Conservation (phyloP, 2,329 filamentous ascomycete species). For the Colletotrichum tofieldiae region DNA sequence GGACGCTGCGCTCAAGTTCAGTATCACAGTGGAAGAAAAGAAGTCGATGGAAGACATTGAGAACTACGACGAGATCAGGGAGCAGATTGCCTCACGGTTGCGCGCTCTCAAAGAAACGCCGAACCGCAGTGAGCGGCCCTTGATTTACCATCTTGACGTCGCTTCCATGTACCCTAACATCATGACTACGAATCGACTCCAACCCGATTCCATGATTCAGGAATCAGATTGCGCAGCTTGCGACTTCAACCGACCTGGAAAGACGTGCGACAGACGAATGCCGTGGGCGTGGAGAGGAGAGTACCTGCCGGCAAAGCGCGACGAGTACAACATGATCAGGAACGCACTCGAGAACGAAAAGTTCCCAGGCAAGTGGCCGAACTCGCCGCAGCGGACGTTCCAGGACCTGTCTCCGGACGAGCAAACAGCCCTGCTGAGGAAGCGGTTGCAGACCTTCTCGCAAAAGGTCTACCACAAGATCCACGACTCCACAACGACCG, state of each 20-base stretch:
- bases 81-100: conserved; percentile 82
- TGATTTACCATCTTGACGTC: conserved; percentile 98
- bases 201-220: conserved; percentile 98
- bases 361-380: conserved; percentile 86
- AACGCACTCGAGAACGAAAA: conserved; percentile 92
- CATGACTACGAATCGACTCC: conserved; percentile 98
- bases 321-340: conserved; percentile 99
- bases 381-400: conserved; percentile 80
- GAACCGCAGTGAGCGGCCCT: conserved; percentile 85
- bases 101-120: conserved; percentile 84
- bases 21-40: conserved; percentile 86
- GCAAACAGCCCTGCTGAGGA: conserved; percentile 84
- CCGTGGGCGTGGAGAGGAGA: conserved; percentile 99
- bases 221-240: conserved; percentile 97
- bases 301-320: conserved; percentile 93
- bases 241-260: conserved; percentile 97
- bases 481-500: conserved; percentile 92
- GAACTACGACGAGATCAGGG: conserved; percentile 88
- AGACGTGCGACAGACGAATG: conserved; percentile 94
- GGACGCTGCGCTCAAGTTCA: conserved; percentile 91
- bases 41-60: conserved; percentile 84
- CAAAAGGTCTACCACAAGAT: conserved; percentile 99
- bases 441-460: conserved; percentile 91
- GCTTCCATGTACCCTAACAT: conserved; percentile 99
- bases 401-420: conserved; percentile 87